These are phyloP conservation scores for Alectoria sarmentosa DNA, from an alignment of 495 filamentous ascomycete genomes.

Conservation along the genomic window DNA sequence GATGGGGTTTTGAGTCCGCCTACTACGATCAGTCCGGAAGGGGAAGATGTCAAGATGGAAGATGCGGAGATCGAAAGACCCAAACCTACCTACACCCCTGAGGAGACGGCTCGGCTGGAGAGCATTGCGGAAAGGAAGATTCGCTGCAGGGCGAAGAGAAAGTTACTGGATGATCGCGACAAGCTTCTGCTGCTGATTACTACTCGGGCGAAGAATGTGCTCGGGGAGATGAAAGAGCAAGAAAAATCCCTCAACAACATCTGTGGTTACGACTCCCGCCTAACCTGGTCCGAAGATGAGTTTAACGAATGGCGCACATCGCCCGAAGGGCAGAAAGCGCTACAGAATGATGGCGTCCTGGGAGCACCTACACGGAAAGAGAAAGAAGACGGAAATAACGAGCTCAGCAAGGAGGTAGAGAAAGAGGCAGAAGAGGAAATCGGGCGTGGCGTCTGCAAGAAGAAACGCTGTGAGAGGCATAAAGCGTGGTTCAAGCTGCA, in stretches of 20 bases:
- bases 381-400: background rate
- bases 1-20: slow-evolving; percentile 41
- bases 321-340: slow-evolving; percentile 35
- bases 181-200: slow-evolving; percentile 40
- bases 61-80: slow-evolving; percentile 70
- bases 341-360: slow-evolving; percentile 38
- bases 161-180: slow-evolving; percentile 41
- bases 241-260: slow-evolving; percentile 47
- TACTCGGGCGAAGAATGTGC: slow-evolving; percentile 37
- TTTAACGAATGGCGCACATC: slow-evolving; percentile 51
- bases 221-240: slow-evolving; percentile 41
- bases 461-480: slow-evolving; percentile 47
- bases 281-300: slow-evolving; percentile 55
- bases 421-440: slow-evolving; percentile 32
- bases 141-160: slow-evolving; percentile 35
- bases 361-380: slow-evolving; percentile 18
- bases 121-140: slow-evolving; percentile 37
- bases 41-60: slow-evolving; percentile 36
- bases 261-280: slow-evolving; percentile 57
- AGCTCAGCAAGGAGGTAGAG: slow-evolving; percentile 27
- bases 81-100: slow-evolving; percentile 43
- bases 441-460: slow-evolving; percentile 43
- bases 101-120: slow-evolving; percentile 38
- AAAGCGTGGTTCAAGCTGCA: slow-evolving; percentile 47
- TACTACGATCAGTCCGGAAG: slow-evolving; percentile 23